Evolutionary conservation across 164 flowering plant species (phyloP), one percentile per base, ranked within the genome.

Genomic region (Umbilicus rupestris): DNA sequence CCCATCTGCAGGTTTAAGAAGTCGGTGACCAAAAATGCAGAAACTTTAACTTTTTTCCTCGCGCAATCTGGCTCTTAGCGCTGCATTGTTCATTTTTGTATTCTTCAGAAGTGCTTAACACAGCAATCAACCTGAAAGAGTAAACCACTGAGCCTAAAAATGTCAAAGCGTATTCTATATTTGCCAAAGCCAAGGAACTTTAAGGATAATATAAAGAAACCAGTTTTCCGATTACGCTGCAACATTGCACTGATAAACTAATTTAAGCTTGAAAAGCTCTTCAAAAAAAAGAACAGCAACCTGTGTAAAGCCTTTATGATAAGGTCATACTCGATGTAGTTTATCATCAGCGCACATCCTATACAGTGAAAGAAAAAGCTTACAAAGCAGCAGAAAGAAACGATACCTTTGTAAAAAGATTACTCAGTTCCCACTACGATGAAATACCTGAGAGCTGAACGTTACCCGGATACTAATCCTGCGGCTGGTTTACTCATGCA

Each of bases 161-260:
- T 20, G 58, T 52, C 58, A 52, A 24, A 24, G 58, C 12, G 58
- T 52, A 5, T 52, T 52, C 58, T 52, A 52, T 24, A 55, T 55
- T 29, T 55, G 60, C 60, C 31, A 55, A 55, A 55, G 60, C 33
- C 1, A 28, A 9, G 19, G 60, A 28, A 55, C 60, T 55, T 55
- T 55, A 30, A 28, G 30, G 60, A 55, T 55, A 55, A 55, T 28
- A 55, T 55, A 28, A 55, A 55, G 33, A 55, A 55, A 55, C 33
- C 33, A 55, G 33, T 28, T 55, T 55, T 26, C 1, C 17, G 33
- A 28, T 28, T 11, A 55, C 2, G 60, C 60, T 16, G 33, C 60
- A 55, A 24, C 29, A 5, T 26, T 0, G 17, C 59, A n/a, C 59
- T 24, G 59, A 52, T 52, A 26, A 52, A 24, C 31, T 52, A 52